Percentiles rank a stretch among this genome's conserved stretches.
phyloP scores from a whole-genome alignment of 108 stramenopile genomes.

The Tribonema minus region DNA sequence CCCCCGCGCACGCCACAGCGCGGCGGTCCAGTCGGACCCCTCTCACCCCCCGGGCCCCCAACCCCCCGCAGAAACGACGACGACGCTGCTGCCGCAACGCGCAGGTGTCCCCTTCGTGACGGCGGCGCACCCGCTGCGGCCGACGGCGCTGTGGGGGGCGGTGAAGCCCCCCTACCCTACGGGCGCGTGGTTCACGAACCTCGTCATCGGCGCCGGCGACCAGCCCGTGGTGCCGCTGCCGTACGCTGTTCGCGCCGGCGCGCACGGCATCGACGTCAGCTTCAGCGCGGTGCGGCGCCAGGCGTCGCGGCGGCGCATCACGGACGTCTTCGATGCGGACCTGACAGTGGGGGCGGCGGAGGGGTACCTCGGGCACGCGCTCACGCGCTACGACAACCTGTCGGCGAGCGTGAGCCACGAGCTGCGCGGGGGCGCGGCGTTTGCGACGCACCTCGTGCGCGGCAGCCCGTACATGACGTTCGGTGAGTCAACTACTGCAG shows the following conservation, averaged over 20 bases:
- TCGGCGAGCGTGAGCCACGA: constrained; percentile 45
- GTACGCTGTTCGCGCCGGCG: constrained; percentile 33
- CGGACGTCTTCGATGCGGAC: constrained; percentile 39
- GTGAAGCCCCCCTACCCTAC: constrained; percentile 38
- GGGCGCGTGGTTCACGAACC: constrained; percentile 48
- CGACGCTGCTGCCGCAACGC: too few species aligned
- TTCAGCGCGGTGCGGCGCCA: constrained; percentile 38
- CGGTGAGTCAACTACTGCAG: too few species aligned
- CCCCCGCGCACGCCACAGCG: too few species aligned
- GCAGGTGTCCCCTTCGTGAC: constrained; percentile 30
- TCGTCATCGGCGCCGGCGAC: constrained; percentile 34
- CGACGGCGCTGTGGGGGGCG: constrained; percentile 36
- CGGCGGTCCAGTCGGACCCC: too few species aligned
- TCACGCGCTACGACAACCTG: constrained; percentile 42
- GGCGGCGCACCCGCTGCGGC: constrained; percentile 26
- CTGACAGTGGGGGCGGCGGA: constrained; percentile 24
- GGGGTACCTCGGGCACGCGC: background rate
- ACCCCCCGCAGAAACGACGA: too few species aligned
- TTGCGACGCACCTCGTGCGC: constrained; percentile 43
- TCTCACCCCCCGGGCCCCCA: too few species aligned
- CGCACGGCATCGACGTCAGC: constrained; percentile 27
- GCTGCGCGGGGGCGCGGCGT: constrained; percentile 8
- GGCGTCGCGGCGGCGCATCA: background rate
- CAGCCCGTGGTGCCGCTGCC: constrained; percentile 34
- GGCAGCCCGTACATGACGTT: constrained; percentile 56